Evolutionary conservation across 495 filamentous ascomycete genomes (phyloP), one percentile per base, ranked within the genome.

Genomic region (Hypomontagnella monticulosa): DNA sequence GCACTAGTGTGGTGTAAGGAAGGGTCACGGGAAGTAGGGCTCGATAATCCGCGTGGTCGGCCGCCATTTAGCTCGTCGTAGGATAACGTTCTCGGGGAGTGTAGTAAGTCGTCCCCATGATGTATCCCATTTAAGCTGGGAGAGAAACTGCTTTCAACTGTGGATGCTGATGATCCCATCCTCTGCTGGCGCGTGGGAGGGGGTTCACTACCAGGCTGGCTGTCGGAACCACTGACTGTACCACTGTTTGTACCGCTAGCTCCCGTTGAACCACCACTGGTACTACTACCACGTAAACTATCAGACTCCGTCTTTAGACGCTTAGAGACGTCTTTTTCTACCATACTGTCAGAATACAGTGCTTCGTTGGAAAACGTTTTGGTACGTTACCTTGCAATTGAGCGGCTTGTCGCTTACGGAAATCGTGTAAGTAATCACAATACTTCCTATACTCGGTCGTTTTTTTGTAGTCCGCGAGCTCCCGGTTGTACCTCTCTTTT

Each of bases 381-480:
- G 11, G 4, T 51, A 3, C 12, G 15, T 32, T 57, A 82, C 80
- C 80, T 81, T 83, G 79, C 16, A 76, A 72, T 44, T 76, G 79
- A 20, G 75, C 77, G 15, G 77, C 76, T 53, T 89, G 84, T 74
- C 88, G 89, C 19, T 83, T 81, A 68, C 88, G 91, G 76, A 93
- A 93, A 4, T 93, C 91, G 11, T 83, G 81, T 12, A 93, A 78
- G 75, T 93, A 93, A 32, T 83, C 73, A 37, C 75, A 73, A 66
- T 92, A 91, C 51, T 84, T 82, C 46, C 72, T 82, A 72, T 82
- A 89, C 41, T 78, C 76, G 49, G 75, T 60, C 5, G 91, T 93
- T 73, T 89, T 90, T 70, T 92, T 92, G 76, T 93, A 93, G 34
- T 88, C 83, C 30, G 81, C 77, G 30, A 92, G 76, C 59, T 89